Evolutionary conservation across 208 protist genomes (phyloP).

Genomic region (Novymonas esmeraldas): DNA sequence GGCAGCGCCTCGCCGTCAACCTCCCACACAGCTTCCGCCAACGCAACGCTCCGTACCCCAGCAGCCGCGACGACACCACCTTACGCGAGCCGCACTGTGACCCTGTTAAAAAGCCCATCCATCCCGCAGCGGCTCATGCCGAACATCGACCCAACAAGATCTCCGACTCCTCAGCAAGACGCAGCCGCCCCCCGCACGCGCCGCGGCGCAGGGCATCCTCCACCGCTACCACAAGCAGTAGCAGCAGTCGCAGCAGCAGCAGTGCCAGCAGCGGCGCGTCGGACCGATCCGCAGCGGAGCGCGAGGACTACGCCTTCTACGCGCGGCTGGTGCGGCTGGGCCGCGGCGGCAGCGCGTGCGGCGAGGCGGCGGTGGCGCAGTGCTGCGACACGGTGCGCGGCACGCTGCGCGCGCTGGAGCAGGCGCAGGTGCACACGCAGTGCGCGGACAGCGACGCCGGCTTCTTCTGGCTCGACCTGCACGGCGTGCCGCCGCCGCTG

Average conservation of each 20-base stretch:
- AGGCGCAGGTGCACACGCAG: neutral
- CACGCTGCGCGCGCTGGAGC: constrained; percentile 8
- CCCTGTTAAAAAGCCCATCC: no score
- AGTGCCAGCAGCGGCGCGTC: neutral
- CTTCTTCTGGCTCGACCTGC: constrained; percentile 45
- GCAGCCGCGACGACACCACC: neutral
- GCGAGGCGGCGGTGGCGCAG: constrained; percentile 3
- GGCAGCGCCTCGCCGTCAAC: constrained; percentile 26
- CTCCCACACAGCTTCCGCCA: constrained; percentile 20
- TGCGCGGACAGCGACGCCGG: neutral
- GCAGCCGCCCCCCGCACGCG: constrained; percentile 9
- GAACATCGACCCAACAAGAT: no score
- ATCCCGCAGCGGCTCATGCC: no score
- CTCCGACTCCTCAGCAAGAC: neutral
- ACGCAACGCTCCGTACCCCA: constrained; percentile 10
- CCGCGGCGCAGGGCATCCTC: neutral
- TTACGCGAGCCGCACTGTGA: neutral
- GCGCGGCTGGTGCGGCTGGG: constrained; percentile 17
- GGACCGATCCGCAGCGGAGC: neutral
- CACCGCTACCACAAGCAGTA: neutral
- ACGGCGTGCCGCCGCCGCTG: constrained; percentile 28
- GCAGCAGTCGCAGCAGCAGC: constrained; percentile 5
- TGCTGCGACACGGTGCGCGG: constrained; percentile 21
- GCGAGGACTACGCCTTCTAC: constrained; percentile 8
- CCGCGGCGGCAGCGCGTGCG: neutral